phyloP scores from a whole-genome alignment of 1,284 basidiomycete genomes.

The Malassezia pachydermatis region DNA sequence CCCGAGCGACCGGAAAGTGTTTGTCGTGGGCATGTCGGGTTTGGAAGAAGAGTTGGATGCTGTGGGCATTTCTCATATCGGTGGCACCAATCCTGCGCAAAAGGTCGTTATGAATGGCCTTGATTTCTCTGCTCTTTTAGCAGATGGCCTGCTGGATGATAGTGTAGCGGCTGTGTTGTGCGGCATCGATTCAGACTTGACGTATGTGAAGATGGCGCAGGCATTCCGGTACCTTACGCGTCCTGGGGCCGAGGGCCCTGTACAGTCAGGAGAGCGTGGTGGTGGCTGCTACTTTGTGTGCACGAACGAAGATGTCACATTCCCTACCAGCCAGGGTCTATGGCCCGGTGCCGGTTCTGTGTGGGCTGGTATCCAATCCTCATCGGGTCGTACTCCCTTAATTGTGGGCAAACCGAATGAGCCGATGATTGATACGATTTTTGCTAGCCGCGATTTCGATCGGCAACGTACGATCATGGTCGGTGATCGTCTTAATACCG shows the following conservation, averaged over 20 bases:
- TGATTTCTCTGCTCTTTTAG: conserved; percentile 58
- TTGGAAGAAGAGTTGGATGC: conserved; percentile 81
- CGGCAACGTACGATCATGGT: conserved; percentile 79
- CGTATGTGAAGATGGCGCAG: conserved; percentile 83
- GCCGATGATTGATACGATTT: conserved; percentile 89
- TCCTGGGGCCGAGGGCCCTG: conserved; percentile 25
- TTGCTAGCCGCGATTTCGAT: conserved; percentile 62
- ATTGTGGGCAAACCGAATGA: conserved; percentile 82
- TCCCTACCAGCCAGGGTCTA: conserved; percentile 65
- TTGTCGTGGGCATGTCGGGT: conserved; percentile 84
- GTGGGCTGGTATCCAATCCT: conserved; percentile 68
- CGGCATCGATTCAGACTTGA: conserved; percentile 53
- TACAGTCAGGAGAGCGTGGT: conserved; percentile 54
- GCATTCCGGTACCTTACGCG: conserved; percentile 72
- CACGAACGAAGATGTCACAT: conserved; percentile 87
- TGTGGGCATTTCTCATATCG: conserved; percentile 68
- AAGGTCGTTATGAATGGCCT: conserved; percentile 64
- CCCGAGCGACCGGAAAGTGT: conserved; percentile 84
- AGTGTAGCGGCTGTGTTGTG: conserved; percentile 80
- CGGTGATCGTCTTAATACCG: conserved; percentile 87
- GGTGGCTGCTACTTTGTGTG: conserved; percentile 73
- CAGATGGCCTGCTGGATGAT: conserved; percentile 56
- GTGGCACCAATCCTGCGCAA: conserved; percentile 78
- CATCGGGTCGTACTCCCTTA: conserved; percentile 60
- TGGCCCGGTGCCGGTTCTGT: conserved; percentile 72